phyloP scores from a whole-genome alignment of 164 flowering plant species.

The Protea cynaroides region DNA sequence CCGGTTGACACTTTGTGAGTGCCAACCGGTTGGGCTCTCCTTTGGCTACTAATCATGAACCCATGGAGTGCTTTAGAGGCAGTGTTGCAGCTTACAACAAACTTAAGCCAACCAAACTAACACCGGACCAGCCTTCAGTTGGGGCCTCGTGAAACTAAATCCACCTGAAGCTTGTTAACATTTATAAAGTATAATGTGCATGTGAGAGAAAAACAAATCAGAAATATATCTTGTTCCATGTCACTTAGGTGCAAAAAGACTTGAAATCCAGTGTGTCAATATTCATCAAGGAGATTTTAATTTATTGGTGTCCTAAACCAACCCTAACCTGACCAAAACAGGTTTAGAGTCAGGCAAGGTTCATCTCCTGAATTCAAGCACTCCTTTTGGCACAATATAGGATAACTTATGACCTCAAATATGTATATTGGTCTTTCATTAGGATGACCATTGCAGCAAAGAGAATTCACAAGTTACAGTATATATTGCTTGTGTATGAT shows the following conservation, averaged over 20 bases:
- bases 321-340: no score
- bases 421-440: not conserved
- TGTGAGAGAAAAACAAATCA: not conserved
- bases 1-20: no score
- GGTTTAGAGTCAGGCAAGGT: no score
- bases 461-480: not conserved
- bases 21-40: no score
- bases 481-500: not conserved
- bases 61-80: no score
- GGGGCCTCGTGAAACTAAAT: not conserved
- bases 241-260: not conserved
- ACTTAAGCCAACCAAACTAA: not conserved
- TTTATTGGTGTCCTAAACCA: not conserved
- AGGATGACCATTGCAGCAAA: not conserved
- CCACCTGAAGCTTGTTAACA: not conserved
- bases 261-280: not conserved
- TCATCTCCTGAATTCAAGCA: no score
- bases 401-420: not conserved
- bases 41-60: no score
- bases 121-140: not conserved
- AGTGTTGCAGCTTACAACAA: no score
- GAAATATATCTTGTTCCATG: not conserved
- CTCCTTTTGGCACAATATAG: no score
- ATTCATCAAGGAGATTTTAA: not conserved
- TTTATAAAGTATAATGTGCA: not conserved